phyloP scores from a whole-genome alignment of 1,284 basidiomycete species.

The Irpex sp. region DNA sequence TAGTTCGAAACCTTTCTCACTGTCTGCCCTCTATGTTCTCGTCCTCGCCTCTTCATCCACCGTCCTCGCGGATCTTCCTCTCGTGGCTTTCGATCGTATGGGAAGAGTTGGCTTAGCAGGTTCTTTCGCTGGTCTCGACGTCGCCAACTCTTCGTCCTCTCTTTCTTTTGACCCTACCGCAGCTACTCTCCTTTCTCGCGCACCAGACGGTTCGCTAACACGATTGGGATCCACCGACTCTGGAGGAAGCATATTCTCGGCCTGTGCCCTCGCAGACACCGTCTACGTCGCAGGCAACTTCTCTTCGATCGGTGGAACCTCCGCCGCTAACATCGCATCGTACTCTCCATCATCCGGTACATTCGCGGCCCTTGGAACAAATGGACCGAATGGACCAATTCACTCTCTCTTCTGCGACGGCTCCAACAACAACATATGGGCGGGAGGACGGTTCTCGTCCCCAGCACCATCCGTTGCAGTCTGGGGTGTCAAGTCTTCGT shows the following conservation, averaged over 20 bases:
- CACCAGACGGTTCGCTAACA: slow-evolving; percentile 55
- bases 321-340: slow-evolving; percentile 65
- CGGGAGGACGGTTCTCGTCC: slow-evolving; percentile 76
- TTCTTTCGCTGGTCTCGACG: slow-evolving; percentile 78
- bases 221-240: slow-evolving; percentile 63
- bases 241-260: slow-evolving; percentile 63
- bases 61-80: slow-evolving; percentile 60
- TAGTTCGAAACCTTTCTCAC: neutral
- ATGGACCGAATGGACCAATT: slow-evolving; percentile 68
- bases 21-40: neutral
- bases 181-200: slow-evolving; percentile 66
- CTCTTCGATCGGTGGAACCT: slow-evolving; percentile 52
- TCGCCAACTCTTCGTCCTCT: slow-evolving; percentile 49
- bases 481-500: slow-evolving; percentile 61
- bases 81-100: slow-evolving; percentile 88
- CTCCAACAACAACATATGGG: slow-evolving; percentile 71
- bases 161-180: slow-evolving; percentile 60
- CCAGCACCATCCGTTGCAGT: slow-evolving; percentile 72
- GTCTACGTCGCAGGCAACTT: slow-evolving; percentile 80
- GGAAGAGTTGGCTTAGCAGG: slow-evolving; percentile 84
- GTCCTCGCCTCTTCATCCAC: slow-evolving; percentile 6
- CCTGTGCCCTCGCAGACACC: slow-evolving; percentile 54
- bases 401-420: slow-evolving; percentile 81
- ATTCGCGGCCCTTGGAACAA: slow-evolving; percentile 57
- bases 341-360: slow-evolving; percentile 56